Base-by-base conservation (phyloP, 2,329 filamentous ascomycete species). In the Monosporascus sp. region DNA sequence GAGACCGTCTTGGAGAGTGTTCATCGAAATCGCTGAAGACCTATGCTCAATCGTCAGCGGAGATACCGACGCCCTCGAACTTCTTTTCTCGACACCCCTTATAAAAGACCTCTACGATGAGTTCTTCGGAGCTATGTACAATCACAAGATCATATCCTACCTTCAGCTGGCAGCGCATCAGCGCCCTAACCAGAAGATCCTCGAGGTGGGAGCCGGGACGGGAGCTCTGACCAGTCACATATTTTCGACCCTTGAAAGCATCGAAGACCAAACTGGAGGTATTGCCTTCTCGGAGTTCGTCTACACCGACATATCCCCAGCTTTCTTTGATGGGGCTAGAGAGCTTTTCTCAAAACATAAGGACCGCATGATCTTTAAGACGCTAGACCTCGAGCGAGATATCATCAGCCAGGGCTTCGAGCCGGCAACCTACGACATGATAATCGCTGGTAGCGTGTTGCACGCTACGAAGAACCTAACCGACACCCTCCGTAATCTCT, bases 1-100 rank as follows among this genome's bases (percentile, higher is more conserved):
- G n/a, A 49, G 40, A 48, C 48, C 50, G 9, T 40, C 51, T 9
- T 51, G 49, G 48, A 51, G n/a, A 41, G 16, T 55, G 6, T 53
- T 55, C 37, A 24, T 37, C 19, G 47, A 52, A 37, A 26, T 51
- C 20, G 44, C 43, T 16, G 17, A 51, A 16, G 45, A 48, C 22
- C n/a, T 52, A 5, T 7, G 16, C 26, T 48, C 47, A 3, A 35
- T 52, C 35, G 17, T 48, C 24, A 1, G 22, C 9, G 49, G 49
- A 16, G 40, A 50, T 5, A 44, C 17, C 22, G 41, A 43, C n/a
- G 22, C 31, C 38, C 11, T 11, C 6, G 51, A 49, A 6, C 50
- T 48, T 38, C 35, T 52, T 3, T 31, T 14, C n/a, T 37, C 43
- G 3, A 48, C 44, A n/a, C 6, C 45, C 9, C 50, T 40, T 37